Evolutionary conservation across 768 basidiomycete species (phyloP), one percentile per base, ranked within the genome.

Genomic region (Tephrocybe sp.): DNA sequence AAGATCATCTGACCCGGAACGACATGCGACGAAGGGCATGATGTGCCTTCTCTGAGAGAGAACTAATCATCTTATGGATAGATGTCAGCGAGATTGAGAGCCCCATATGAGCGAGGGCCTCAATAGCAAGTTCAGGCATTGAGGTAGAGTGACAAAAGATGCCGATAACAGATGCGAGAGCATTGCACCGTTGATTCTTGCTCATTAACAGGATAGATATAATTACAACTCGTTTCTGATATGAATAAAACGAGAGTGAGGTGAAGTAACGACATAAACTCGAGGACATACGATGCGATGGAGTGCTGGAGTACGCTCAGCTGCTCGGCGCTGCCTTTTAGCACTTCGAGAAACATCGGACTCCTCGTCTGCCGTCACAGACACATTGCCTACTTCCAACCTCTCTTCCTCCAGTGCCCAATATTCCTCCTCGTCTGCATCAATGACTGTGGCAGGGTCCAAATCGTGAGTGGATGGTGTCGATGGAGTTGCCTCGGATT

Each of bases 81-180:
- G 56, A 36, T 2, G 57, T 48, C 1, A 49, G 16, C 1, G 59
- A 60, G 29, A 63, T 59, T 0, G 57, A 64, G 6, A 65, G 43
- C 8, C 63, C 57, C n/a, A 60, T 47, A 30, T 56, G 63, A 2
- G 62, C 58, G 5, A 67, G 55, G 2, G 54, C 42, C 16, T 65
- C 52, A 15, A 67, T 56, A 15, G 65, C 58, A 15, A 56, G 57
- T 12, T 63, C 56, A 1, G 59, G 60, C 2, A 44, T 45, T 0
- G 68, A 64, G 61, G 70, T 69, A 46, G 66, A 69, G 15, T 66
- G 45, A 50, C 69, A 69, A 41, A 73, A 73, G 0, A 71, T 42
- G 0, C 67, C 36, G 18, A 55, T 34, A n/a, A 55, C 30, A n/a
- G 22, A 19, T 23, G 24, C 30, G 19, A 55, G 45, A 7, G 21